Conservation (phyloP, 1,284 basidiomycete genomes). For the Apiotrichum gamsii region DNA sequence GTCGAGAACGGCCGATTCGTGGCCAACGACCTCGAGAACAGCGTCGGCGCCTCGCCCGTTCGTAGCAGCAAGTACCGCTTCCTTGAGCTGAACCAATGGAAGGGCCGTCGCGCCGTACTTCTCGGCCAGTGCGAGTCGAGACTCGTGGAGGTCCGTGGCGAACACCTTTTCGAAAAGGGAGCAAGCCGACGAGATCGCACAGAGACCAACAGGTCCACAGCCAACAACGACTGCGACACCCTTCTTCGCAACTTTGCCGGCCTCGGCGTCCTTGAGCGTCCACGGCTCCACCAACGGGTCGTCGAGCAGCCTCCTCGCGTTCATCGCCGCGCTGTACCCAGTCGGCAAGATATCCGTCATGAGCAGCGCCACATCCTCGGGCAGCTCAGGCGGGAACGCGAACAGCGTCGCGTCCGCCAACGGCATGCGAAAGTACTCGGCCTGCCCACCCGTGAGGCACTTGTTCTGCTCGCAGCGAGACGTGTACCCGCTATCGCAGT, state of each 20-base stretch:
- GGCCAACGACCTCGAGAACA: slow-evolving; percentile 66
- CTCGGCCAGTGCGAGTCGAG: slow-evolving; percentile 27
- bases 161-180: slow-evolving; percentile 44
- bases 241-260: slow-evolving; percentile 29
- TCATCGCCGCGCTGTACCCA: slow-evolving; percentile 47
- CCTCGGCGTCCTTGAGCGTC: slow-evolving; percentile 21
- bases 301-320: slow-evolving; percentile 41
- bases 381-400: slow-evolving; percentile 39
- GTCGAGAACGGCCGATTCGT: slow-evolving; percentile 61
- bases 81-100: slow-evolving; percentile 21
- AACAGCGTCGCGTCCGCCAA: slow-evolving; percentile 47
- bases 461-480: slow-evolving; percentile 65
- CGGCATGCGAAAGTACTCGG: slow-evolving; percentile 76
- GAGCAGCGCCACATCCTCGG: slow-evolving; percentile 46
- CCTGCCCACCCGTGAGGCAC: slow-evolving; percentile 71
- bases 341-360: slow-evolving; percentile 50
- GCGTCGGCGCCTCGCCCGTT: slow-evolving; percentile 49
- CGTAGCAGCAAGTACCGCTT: slow-evolving; percentile 30
- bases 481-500: slow-evolving; percentile 69
- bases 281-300: slow-evolving; percentile 28
- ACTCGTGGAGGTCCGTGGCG: slow-evolving; percentile 32
- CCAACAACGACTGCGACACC: slow-evolving; percentile 45
- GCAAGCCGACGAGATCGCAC: slow-evolving; percentile 46
- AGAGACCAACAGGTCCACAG: slow-evolving; percentile 50
- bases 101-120: slow-evolving; percentile 46